Evolutionary conservation across 2,329 filamentous ascomycete genomes (phyloP), one percentile per base, ranked within the genome.

Genomic region (Talaromyces sp.): DNA sequence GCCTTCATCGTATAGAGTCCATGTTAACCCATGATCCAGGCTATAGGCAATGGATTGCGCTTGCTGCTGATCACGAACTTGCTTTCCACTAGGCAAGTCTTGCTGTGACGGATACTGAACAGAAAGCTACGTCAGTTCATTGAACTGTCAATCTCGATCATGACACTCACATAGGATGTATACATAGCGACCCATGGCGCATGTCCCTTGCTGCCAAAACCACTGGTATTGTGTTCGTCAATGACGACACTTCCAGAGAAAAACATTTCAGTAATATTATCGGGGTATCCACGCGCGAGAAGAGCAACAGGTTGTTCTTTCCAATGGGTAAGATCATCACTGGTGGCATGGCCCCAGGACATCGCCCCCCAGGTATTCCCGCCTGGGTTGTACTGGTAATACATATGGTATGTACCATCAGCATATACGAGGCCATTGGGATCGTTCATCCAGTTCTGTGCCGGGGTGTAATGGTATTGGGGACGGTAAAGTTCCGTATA

Each of bases 181-280:
- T 87, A 86, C 69, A 88, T 82, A 22, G 88, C 88, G 1, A 90
- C 84, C 5, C 89, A 85, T 3, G 86, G 86, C 65, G 86, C 84
- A n/a, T 78, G 79, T 70, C 86, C 47, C 10, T 17, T 17, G 3
- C 4, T 17, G 17, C 47, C 22, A 3, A 51, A 51, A 17, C 47
- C 22, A 29, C 47, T 51, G 47, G 47, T 51, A 29, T 51, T 51
- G 5, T 29, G 1, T 17, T 27, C 25, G 13, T 51, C 22, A 6
- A 51, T 29, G 13, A 51, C 47, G 1, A 8, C 22, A 51, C 22
- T 27, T 51, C 47, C 47, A 29, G 47, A 51, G 47, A 51, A 29
- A 17, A 51, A 51, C 47, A 27, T 29, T 3, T 51, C 22, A 7
- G 22, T 27, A 51, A 74, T 72, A 31, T 80, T 77, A 0, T 80